Percentiles rank a stretch among this genome's conserved stretches.
These are phyloP conservation scores for Aspergillus biplanus DNA, from an alignment of 495 filamentous ascomycete genomes.

Conservation along the genomic window DNA sequence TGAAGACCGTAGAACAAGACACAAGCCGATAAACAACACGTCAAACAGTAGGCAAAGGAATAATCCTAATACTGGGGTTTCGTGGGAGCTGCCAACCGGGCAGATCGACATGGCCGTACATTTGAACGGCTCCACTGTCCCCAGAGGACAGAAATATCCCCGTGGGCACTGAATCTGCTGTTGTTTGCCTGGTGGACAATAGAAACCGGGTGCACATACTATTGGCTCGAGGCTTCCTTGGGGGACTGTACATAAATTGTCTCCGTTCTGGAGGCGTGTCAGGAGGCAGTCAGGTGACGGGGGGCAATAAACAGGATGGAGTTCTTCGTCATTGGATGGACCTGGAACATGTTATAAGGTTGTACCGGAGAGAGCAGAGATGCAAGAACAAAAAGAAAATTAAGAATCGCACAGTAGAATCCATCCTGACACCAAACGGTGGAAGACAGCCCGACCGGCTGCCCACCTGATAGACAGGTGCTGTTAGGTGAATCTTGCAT, in stretches of 20 bases:
- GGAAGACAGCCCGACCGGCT: background rate
- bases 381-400: background rate
- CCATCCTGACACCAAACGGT: conserved; percentile 1
- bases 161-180: conserved; percentile 5
- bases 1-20: background rate
- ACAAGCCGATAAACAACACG: background rate
- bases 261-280: background rate
- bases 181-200: conserved; percentile 1
- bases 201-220: conserved; percentile 2
- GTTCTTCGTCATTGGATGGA: conserved; percentile 1
- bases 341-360: background rate
- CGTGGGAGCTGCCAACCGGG: conserved; percentile 6
- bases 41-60: conserved; percentile 7
- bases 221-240: conserved; percentile 6
- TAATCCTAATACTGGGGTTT: conserved; percentile 2
- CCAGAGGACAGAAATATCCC: conserved; percentile 10
- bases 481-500: background rate
- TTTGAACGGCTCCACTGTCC: background rate
- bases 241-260: background rate
- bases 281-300: conserved; percentile 4
- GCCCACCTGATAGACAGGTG: background rate
- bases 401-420: conserved; percentile 3
- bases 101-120: conserved; percentile 4
- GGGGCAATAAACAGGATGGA: conserved; percentile 3
- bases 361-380: background rate